Conservation (phyloP, 2,329 filamentous ascomycete species). For the Rhynchosporium graminicola region DNA sequence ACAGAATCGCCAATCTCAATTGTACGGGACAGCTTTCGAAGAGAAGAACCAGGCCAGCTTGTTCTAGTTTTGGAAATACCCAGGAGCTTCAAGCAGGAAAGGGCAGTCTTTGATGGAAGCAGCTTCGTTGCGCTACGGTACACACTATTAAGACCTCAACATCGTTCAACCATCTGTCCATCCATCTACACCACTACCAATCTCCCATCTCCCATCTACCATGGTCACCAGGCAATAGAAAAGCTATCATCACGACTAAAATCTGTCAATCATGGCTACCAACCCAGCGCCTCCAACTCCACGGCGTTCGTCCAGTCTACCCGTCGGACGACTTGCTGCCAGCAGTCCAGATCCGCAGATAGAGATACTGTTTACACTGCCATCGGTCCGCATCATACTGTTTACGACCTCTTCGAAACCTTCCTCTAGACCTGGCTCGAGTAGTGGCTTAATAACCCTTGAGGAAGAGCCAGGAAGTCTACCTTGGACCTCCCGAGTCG, state of each 20-base stretch:
- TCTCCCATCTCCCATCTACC: conserved; percentile 17
- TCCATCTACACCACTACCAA: conserved; percentile 7
- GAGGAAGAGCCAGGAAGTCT: conserved; percentile 62
- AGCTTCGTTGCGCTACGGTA: not conserved
- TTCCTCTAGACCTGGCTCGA: conserved; percentile 29
- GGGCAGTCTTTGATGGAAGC: conserved; percentile 6
- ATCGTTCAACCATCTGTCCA: conserved; percentile 14
- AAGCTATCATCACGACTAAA: not conserved
- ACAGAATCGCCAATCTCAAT: conserved; percentile 3
- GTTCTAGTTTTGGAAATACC: not conserved
- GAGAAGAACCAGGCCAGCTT: not conserved
- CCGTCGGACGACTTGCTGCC: conserved; percentile 25
- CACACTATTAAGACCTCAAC: conserved; percentile 8
- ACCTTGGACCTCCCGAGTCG: conserved; percentile 72
- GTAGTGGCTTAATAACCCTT: conserved; percentile 39
- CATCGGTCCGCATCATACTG: conserved; percentile 49
- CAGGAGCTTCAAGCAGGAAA: not conserved
- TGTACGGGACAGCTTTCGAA: conserved; percentile 1
- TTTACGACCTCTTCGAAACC: conserved; percentile 47
- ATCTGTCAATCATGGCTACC: conserved; percentile 31
- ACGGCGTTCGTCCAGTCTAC: conserved; percentile 34
- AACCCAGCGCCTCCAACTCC: conserved; percentile 22
- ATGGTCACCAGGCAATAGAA: conserved; percentile 32
- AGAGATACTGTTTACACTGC: conserved; percentile 39
- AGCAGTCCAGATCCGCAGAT: conserved; percentile 36